Evolutionary conservation across 2,329 filamentous ascomycete species (phyloP), one percentile per base, ranked within the genome.

Genomic region (Didymella lethalis): DNA sequence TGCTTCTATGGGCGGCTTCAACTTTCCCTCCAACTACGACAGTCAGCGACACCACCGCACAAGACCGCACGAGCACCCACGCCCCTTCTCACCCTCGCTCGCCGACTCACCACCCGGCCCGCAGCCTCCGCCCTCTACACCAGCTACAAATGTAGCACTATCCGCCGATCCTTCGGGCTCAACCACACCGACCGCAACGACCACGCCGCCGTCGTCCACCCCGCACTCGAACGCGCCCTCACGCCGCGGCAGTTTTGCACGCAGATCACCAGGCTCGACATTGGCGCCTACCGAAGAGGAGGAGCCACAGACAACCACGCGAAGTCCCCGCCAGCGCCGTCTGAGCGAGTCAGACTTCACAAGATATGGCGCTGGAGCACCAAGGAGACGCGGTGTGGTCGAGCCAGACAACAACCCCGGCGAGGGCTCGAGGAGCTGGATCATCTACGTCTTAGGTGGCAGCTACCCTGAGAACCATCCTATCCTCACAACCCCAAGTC

Each of bases 401-500:
- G 82, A 83, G 65, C 81, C 81, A 1, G 81, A 82, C 63, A 77
- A 81, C 61, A 84, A 86, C 61, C 85, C 86, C 23, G 82, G 86
- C 56, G 79, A 81, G 49, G 80, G 82, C 45, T 86, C 85, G 54
- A 80, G 88, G 64, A 90, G 87, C 74, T 90, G 88, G 88, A 84
- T 90, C 67, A 90, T 90, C 52, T 90, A 90, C 70, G 87, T 90
- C 8, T 84, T 90, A 50, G 88, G 88, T 44, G 88, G 88, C 41
- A 89, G 88, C 64, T 85, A 90, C 52, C 87, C 88, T 1, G 87
- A 90, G 66, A 88, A 89, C 64, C 88, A 90, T 70, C 88, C 88
- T 23, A 88, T 89, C 23, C 84, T 90, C 61, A 88, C 87, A 7
- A 89, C 88, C 20, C 88, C 88, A 12, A 89, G 87, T 65, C 79